Evolutionary conservation across 1,284 basidiomycete genomes (phyloP).

Genomic region (Fomitopsis betulina): DNA sequence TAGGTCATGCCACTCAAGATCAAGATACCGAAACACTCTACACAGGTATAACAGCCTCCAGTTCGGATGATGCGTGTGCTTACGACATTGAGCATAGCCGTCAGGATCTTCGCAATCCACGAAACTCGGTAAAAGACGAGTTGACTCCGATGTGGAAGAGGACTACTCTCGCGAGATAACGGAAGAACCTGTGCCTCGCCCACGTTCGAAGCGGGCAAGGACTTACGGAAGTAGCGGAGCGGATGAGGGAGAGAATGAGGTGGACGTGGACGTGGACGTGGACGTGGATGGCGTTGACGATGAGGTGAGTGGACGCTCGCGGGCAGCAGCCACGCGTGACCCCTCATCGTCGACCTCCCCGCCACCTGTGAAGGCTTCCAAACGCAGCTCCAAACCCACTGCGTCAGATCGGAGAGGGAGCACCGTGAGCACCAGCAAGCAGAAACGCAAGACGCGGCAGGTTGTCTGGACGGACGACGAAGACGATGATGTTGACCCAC

Average conservation of each 20-base stretch:
- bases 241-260: constrained; percentile 16
- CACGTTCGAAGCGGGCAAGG: constrained; percentile 14
- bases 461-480: constrained; percentile 23
- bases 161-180: constrained; percentile 4
- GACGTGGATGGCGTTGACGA: constrained; percentile 22
- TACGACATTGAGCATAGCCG: neutral
- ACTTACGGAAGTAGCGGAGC: constrained; percentile 8
- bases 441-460: constrained; percentile 8
- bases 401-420: neutral
- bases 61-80: neutral
- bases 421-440: constrained; percentile 8
- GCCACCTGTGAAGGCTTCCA: constrained; percentile 3
- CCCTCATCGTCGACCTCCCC: constrained; percentile 14
- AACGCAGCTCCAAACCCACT: neutral
- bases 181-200: neutral
- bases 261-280: constrained; percentile 20
- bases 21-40: neutral
- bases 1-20: neutral
- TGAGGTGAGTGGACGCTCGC: constrained; percentile 18
- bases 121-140: neutral
- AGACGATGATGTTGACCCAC: constrained; percentile 11
- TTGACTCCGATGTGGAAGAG: constrained; percentile 4
- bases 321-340: constrained; percentile 8
- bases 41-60: neutral
- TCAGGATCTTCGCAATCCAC: neutral